Evolutionary conservation across 495 filamentous ascomycete genomes (phyloP).

Genomic region (Mytilinidion resinicola): DNA sequence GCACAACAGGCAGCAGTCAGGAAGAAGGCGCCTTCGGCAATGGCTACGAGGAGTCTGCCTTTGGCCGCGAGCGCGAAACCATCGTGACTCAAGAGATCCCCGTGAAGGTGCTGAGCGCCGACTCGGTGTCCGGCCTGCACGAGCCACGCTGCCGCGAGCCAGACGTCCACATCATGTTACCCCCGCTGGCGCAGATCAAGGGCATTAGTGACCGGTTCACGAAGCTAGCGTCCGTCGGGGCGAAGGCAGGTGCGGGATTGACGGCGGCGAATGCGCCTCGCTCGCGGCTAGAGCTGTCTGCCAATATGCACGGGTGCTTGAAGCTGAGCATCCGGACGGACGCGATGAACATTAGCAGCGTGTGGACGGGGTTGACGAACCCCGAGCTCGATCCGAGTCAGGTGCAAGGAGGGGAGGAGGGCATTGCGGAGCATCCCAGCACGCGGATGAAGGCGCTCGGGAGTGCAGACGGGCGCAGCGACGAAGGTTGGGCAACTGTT

Average conservation of each 20-base stretch:
- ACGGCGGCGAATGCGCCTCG: slow-evolving; percentile 26
- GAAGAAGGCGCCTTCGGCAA: slow-evolving; percentile 19
- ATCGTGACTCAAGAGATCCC: slow-evolving; percentile 94
- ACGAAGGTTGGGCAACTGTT: slow-evolving; percentile 74
- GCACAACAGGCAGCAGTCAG: slow-evolving; percentile 12
- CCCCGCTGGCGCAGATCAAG: slow-evolving; percentile 75
- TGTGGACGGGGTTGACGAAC: slow-evolving; percentile 77
- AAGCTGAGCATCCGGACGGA: slow-evolving; percentile 70
- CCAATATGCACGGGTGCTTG: slow-evolving; percentile 87
- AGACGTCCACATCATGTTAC: slow-evolving; percentile 88
- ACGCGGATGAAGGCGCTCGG: slow-evolving; percentile 55
- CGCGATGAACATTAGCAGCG: slow-evolving; percentile 68
- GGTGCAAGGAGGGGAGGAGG: slow-evolving; percentile 55
- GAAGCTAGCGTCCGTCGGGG: slow-evolving; percentile 51
- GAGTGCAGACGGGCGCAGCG: slow-evolving; percentile 45
- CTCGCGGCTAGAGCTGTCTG: slow-evolving; percentile 71
- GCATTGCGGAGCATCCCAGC: slow-evolving; percentile 64
- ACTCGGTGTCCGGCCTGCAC: slow-evolving; percentile 74
- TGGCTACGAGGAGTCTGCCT: slow-evolving; percentile 36
- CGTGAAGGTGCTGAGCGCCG: slow-evolving; percentile 75
- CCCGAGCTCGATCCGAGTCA: slow-evolving; percentile 73
- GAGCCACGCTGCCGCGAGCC: slow-evolving; percentile 87
- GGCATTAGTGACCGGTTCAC: slow-evolving; percentile 91
- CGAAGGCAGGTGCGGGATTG: slow-evolving; percentile 5
- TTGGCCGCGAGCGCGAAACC: slow-evolving; percentile 63